Base-by-base conservation (phyloP, 2,329 filamentous ascomycete species). In the Lomentospora prolificans region DNA sequence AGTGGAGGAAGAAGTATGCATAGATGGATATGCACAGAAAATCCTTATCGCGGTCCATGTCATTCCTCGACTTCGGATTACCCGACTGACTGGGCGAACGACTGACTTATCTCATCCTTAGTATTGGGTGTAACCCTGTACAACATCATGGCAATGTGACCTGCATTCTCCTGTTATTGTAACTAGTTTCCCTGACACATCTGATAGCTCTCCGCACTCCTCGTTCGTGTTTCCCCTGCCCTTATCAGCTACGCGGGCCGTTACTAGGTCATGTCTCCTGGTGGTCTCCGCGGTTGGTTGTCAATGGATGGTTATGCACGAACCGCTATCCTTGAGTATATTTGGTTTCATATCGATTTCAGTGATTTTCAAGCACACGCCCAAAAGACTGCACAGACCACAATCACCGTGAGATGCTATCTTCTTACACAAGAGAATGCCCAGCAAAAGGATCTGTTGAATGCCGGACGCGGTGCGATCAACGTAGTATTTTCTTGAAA, bases 1-100 rank as follows among this genome's bases (percentile, higher is more conserved):
- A 85, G 65, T 85, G 51, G 51, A 54, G 36, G 25, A 28, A 24
- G 22, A 54, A 54, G 52, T 54, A 44, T n/a, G 52, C 24, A 36
- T 19, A 33, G 12, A 27, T 5, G 9, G 25, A 33, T 7, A 53
- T 19, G 19, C n/a, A 4, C 25, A 19, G 50, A n/a, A 31, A 12
- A 2, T n/a, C 44, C 22, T 22, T 4, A 25, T n/a, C 19, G n/a
- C 22, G 8, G 14, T 9, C 4, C 17, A 7, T 48, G 2, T 48
- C 44, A 14, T 27, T 48, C 22, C 17, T 48, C 12, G 22, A 14
- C 7, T 25, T 14, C 10, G 12, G 44, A 48, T 48, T 19, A 22
- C 36, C n/a, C n/a, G n/a, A n/a, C n/a, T n/a, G n/a, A n/a, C n/a
- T n/a, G n/a, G n/a, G n/a, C n/a, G n/a, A n/a, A n/a, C n/a, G n/a